Conservation (phyloP, 208 protist genomes). For the Leishmania martiniquensis region DNA sequence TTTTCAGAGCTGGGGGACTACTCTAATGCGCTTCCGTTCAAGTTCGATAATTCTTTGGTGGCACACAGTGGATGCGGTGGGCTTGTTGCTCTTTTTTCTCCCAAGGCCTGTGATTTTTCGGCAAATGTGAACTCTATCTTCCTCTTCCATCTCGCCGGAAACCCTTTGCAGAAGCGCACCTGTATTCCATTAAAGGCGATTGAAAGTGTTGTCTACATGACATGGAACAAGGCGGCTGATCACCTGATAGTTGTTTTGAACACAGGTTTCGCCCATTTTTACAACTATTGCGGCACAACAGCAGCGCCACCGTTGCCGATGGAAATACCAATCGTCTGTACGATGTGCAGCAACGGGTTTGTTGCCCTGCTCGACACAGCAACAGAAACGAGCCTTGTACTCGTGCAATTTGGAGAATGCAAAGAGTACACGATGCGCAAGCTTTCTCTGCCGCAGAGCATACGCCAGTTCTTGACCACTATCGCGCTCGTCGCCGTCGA, state of each 20-base stretch:
- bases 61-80: slow-evolving; percentile 55
- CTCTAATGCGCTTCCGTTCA: slow-evolving; percentile 23
- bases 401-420: slow-evolving; percentile 22
- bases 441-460: slow-evolving; percentile 32
- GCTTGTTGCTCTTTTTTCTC: slow-evolving; percentile 51
- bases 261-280: slow-evolving; percentile 56
- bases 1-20: slow-evolving; percentile 53
- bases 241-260: slow-evolving; percentile 71
- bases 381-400: slow-evolving; percentile 29
- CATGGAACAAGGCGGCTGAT: slow-evolving; percentile 66
- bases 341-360: slow-evolving; percentile 53
- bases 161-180: not conserved
- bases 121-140: slow-evolving; percentile 33
- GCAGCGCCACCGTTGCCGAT: slow-evolving; percentile 37
- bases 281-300: slow-evolving; percentile 47
- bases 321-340: slow-evolving; percentile 35
- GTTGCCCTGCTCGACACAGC: slow-evolving; percentile 31
- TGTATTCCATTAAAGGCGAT: slow-evolving; percentile 40
- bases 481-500: slow-evolving; percentile 29
- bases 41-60: slow-evolving; percentile 38
- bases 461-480: slow-evolving; percentile 13
- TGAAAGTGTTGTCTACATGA: slow-evolving; percentile 64
- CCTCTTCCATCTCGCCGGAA: slow-evolving; percentile 32
- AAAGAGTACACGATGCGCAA: slow-evolving; percentile 25
- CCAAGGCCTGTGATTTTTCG: slow-evolving; percentile 15